A percentile compares a stretch with the other conserved stretches of the same genome.
Conservation (phyloP, 805 yeast genomes). For the Priceomyces melissophilus region DNA sequence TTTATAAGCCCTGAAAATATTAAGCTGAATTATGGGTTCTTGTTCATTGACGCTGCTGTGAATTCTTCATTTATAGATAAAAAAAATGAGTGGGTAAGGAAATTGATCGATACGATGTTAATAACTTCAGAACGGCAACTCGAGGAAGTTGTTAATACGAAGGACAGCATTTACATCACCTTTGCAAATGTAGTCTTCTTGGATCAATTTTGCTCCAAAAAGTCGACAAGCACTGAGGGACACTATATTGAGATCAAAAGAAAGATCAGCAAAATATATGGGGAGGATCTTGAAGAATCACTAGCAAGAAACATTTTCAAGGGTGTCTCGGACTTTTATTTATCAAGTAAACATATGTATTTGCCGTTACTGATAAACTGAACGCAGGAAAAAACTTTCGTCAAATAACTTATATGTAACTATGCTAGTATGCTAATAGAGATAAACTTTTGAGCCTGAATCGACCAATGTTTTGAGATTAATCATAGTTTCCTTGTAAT, state of each 20-base stretch:
- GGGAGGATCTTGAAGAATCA: slow-evolving; percentile 11
- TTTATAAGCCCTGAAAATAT: neutral
- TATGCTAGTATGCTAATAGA: slow-evolving; percentile 37
- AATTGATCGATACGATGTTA: slow-evolving; percentile 9
- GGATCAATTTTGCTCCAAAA: slow-evolving; percentile 9
- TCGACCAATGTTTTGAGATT: slow-evolving; percentile 40
- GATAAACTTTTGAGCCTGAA: slow-evolving; percentile 43
- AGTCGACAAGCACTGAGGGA: neutral
- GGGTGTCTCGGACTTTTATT: slow-evolving; percentile 25
- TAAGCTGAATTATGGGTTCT: slow-evolving; percentile 13
- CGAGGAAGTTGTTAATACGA: neutral
- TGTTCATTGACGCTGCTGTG: slow-evolving; percentile 19
- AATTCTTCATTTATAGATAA: slow-evolving; percentile 14
- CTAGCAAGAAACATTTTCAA: slow-evolving; percentile 16
- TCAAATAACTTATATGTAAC: neutral
- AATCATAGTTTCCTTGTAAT: slow-evolving; percentile 44
- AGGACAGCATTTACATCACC: slow-evolving; percentile 2
- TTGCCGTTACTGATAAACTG: slow-evolving; percentile 20
- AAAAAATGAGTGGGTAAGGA: slow-evolving; percentile 29
- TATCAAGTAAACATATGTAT: slow-evolving; percentile 21
- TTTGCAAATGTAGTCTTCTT: slow-evolving; percentile 23
- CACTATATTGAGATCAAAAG: slow-evolving; percentile 8
- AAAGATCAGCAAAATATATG: neutral
- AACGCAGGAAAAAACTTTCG: neutral
- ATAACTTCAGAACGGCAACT: neutral